Base-by-base conservation (phyloP, 192 early-diverging fungal genomes). In the Mortierella alpina region DNA sequence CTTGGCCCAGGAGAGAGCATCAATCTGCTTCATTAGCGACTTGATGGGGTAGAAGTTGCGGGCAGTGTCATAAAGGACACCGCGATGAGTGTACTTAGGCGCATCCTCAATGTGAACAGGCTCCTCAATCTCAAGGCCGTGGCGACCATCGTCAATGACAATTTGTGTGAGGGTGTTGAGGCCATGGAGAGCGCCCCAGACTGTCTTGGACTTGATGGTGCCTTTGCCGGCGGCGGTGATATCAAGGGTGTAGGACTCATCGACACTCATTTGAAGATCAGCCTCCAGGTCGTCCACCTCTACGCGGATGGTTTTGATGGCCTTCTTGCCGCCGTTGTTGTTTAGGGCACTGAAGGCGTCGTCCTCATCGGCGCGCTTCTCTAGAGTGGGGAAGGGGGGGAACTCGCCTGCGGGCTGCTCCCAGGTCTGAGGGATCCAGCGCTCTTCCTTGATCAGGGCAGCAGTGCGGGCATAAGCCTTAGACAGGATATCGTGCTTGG, bases 81-180 rank as follows among this genome's bases (percentile, higher is more conserved):
- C 93, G 66, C 93, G 90, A 64, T 94, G 93, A 39, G 79, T 75
- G 70, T 90, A 90, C n/a, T 74, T 83, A n/a, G 92, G 91, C 52
- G 59, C 72, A 82, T 94, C 92, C 49, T 84, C 69, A 42, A 94
- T 91, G 40, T 86, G 67, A 23, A 91, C 83, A 31, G 90, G 86
- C 53, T 89, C 73, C 45, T 81, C 84, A 22, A 92, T 73, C 18
- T 87, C 68, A 41, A 72, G 80, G n/a, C 70, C 49, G 17, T 86
- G 69, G 0, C 82, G 71, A 9, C 72, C 75, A 20, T 88, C 75
- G 42, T 73, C 72, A 44, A 85, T 78, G 54, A 93, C 56, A 39
- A 95, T 60, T 70, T 95, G 94, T 23, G 88, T 86, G 58, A 92
- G 88, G 9, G 92, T 94, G 74, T 92, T 91, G 6, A 94, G 78